These are phyloP conservation scores for Cladosporium phlei DNA, from an alignment of 2,329 filamentous ascomycete genomes.

Conservation along the genomic window DNA sequence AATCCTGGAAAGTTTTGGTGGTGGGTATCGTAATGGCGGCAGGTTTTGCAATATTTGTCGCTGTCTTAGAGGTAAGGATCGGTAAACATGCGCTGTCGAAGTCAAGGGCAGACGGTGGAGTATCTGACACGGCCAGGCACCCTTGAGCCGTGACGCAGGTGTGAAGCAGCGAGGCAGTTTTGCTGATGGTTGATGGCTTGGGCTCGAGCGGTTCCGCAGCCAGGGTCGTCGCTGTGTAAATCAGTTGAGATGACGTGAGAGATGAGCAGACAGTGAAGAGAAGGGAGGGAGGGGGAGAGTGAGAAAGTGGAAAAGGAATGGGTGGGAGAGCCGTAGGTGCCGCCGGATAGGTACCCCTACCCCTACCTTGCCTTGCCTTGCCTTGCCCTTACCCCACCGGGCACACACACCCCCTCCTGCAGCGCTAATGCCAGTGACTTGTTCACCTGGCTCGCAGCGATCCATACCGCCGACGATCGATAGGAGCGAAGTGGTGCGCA, in stretches of 20 bases:
- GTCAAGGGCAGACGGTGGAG: constrained; percentile 9
- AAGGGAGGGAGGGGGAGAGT: not conserved
- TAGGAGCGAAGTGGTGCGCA: too few relatives aligned
- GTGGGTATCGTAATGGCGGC: not conserved
- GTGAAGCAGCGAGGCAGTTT: constrained; percentile 7
- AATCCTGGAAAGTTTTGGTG: not conserved
- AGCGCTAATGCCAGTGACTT: too few relatives aligned
- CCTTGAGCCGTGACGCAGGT: constrained; percentile 2
- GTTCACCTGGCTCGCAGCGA: too few relatives aligned
- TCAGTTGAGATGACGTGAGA: not conserved
- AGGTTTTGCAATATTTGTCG: not conserved
- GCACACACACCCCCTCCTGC: not conserved
- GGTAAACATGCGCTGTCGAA: not conserved
- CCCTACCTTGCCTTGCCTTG: too few relatives aligned
- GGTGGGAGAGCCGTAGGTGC: too few relatives aligned
- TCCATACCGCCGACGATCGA: too few relatives aligned
- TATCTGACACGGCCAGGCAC: constrained; percentile 5
- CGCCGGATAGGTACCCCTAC: too few relatives aligned
- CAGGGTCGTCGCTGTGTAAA: not conserved
- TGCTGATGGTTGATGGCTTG: not conserved
- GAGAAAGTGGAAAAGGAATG: not conserved
- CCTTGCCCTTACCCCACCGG: constrained; percentile 1
- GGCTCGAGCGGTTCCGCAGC: too few relatives aligned
- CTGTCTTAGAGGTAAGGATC: not conserved
- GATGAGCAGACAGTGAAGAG: not conserved